Conservation (phyloP, 2,329 filamentous ascomycete genomes). For the Colletotrichum camelliae region DNA sequence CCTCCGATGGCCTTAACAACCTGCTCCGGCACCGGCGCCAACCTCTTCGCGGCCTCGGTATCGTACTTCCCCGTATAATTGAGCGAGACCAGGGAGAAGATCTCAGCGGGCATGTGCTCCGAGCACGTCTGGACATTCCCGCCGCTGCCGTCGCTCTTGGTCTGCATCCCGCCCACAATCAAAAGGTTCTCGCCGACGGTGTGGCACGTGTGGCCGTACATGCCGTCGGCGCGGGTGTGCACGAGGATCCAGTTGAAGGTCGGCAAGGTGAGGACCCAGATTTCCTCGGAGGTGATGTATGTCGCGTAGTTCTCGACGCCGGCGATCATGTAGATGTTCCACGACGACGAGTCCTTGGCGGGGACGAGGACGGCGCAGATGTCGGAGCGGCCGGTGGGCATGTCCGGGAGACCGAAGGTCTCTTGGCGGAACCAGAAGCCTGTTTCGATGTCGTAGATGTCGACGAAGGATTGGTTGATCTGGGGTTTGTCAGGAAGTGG, state of each 20-base stretch:
- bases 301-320: slow-evolving; percentile 23
- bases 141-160: slow-evolving; percentile 5
- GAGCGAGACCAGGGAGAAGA: slow-evolving; percentile 23
- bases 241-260: slow-evolving; percentile 24
- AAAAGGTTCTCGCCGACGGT: slow-evolving; percentile 20
- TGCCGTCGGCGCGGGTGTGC: slow-evolving; percentile 15
- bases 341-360: slow-evolving; percentile 22
- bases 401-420: slow-evolving; percentile 21
- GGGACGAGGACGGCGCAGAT: slow-evolving; percentile 24
- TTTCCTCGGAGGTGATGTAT: slow-evolving; percentile 11
- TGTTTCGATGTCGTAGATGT: slow-evolving; percentile 25
- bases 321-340: slow-evolving; percentile 25
- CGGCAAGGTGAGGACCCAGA: slow-evolving; percentile 21
- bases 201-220: slow-evolving; percentile 24
- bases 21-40: slow-evolving; percentile 51
- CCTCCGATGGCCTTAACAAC: slow-evolving; percentile 49
- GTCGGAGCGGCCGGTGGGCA: slow-evolving; percentile 24
- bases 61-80: slow-evolving; percentile 34
- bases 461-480: slow-evolving; percentile 23
- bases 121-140: slow-evolving; percentile 17
- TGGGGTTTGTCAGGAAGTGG: background rate
- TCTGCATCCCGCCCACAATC: slow-evolving; percentile 24
- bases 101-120: slow-evolving; percentile 26
- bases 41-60: slow-evolving; percentile 22
- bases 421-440: slow-evolving; percentile 27